Evolutionary conservation across 2,329 filamentous ascomycete species (phyloP).

Genomic region (Monosporascus sp.): DNA sequence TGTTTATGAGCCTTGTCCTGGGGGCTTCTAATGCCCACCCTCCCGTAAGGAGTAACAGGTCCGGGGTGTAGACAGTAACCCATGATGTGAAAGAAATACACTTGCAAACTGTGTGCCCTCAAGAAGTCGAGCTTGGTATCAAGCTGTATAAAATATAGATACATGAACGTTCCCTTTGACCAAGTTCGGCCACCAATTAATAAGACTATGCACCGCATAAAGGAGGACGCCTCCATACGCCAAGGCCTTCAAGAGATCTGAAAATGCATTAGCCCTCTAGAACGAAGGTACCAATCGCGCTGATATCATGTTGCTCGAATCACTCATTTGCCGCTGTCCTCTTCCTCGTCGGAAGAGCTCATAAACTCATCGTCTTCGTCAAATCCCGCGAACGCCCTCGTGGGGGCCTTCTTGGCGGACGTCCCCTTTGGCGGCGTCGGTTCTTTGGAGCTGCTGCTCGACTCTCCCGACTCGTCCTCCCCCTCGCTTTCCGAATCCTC

Average conservation of each 20-base stretch:
- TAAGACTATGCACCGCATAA: too few species aligned
- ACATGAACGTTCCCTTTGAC: too few species aligned
- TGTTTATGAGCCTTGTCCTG: too few species aligned
- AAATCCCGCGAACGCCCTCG: conserved; percentile 63
- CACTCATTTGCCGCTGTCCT: conserved; percentile 21
- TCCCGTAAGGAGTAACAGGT: too few species aligned
- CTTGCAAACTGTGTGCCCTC: too few species aligned
- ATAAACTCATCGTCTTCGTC: conserved; percentile 74
- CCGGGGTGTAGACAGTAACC: too few species aligned
- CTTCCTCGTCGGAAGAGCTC: conserved; percentile 60
- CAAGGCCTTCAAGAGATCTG: background rate
- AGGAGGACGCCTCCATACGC: too few species aligned
- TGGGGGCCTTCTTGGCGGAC: conserved; percentile 30
- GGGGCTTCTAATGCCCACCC: too few species aligned
- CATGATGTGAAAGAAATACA: too few species aligned
- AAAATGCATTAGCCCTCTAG: background rate
- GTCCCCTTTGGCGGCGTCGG: conserved; percentile 43
- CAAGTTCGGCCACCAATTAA: too few species aligned
- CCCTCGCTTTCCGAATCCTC: conserved; percentile 27
- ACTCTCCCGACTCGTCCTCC: conserved; percentile 32
- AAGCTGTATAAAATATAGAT: too few species aligned
- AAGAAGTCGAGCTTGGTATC: too few species aligned
- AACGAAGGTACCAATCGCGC: background rate
- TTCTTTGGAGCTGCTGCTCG: conserved; percentile 37
- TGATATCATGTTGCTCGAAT: background rate